Evolutionary conservation across 1,284 basidiomycete species (phyloP).

Genomic region (Ustilago sp.): DNA sequence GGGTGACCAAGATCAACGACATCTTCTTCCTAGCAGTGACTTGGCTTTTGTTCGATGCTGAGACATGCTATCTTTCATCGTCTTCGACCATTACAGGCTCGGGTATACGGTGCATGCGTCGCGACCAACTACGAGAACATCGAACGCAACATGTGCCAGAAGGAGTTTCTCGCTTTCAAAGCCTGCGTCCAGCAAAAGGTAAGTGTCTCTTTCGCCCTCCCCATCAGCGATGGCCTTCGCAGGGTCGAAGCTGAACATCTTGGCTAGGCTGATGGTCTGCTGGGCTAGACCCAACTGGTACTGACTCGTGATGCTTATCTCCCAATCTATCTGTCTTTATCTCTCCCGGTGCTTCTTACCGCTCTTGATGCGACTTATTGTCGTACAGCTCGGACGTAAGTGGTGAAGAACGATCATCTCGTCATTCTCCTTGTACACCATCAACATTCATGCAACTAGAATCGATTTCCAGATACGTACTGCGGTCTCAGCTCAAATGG

Average conservation of each 20-base stretch:
- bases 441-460: neutral
- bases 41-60: too few relatives aligned
- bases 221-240: neutral
- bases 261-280: neutral
- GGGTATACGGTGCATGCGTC: conserved; percentile 82
- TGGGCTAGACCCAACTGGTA: neutral
- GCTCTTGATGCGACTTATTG: neutral
- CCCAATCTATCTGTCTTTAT: neutral
- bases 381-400: conserved; percentile 34
- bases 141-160: conserved; percentile 79
- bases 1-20: neutral
- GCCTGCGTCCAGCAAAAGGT: conserved; percentile 75
- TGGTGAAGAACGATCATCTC: conserved; percentile 17
- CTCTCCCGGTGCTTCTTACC: neutral
- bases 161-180: conserved; percentile 81
- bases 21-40: neutral
- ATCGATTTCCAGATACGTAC: neutral
- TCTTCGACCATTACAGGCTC: conserved; percentile 72
- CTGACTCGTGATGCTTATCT: neutral
- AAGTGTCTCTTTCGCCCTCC: neutral
- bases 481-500: neutral
- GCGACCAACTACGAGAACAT: conserved; percentile 80
- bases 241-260: neutral
- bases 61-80: neutral
- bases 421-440: neutral